Evolutionary conservation across 2,329 filamentous ascomycete genomes (phyloP), one percentile per base, ranked within the genome.

Genomic region (Orbilia blumenaviensis): DNA sequence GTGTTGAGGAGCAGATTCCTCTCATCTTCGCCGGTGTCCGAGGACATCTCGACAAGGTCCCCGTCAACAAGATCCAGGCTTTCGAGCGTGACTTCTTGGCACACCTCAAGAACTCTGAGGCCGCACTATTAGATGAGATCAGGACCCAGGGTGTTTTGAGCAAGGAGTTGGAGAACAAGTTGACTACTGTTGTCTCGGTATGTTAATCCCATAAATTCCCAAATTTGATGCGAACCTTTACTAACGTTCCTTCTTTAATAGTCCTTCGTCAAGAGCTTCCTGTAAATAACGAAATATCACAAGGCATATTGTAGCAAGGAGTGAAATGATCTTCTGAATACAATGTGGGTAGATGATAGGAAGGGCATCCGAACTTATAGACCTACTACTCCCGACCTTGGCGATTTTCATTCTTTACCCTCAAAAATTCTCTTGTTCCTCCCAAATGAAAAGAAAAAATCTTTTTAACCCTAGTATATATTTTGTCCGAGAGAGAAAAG

Each of bases 21-120:
- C 90, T 99, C 81, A 98, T 99, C 89, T 99, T 89, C 86, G 94
- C 95, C 80, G 95, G 95, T 96, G 93, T 99, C 87, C 98, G 98
- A 87, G 95, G 95, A 88, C 87, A 89, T 86, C 90, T 99, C 81
- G 95, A 99, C 87, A 83, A 79, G 81, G 88, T 99, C 80, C 95
- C 95, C 79, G 95, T 98, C 83, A 84, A 80, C 89, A 96, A 94
- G 91, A 91, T 99, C 81, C 89, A 95, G 79, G 85, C 89, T 84
- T 99, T 94, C 93, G 95, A 99, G 89, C 81, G 69, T 48, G 94
- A 98, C 86, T 96, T 96, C 91, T 88, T 97, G 78, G 86, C 91
- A 80, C 92, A 97, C 88, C 88, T 99, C 83, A 93, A 90, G 89
- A 91, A 89, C 84, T 96, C 94, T 88, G 92, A 97, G 89, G 82